These are phyloP conservation scores for Mortierella sp. DNA, from an alignment of 371 early-diverging fungal genomes.

Conservation along the genomic window DNA sequence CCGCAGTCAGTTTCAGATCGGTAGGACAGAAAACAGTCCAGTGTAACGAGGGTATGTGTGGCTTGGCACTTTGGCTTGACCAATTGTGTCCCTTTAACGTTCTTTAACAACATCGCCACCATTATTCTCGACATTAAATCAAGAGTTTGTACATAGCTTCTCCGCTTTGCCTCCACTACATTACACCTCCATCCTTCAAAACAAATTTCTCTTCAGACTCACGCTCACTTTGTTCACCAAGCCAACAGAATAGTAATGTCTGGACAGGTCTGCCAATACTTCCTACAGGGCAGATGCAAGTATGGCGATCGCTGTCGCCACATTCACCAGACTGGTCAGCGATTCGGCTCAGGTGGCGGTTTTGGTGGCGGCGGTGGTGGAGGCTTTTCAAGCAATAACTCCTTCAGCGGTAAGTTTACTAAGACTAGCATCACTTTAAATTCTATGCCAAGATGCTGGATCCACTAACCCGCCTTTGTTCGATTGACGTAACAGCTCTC, in stretches of 20 bases:
- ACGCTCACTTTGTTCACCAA: not conserved
- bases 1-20: too few relatives aligned
- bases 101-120: not conserved
- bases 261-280: conserved; percentile 60
- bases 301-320: conserved; percentile 63
- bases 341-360: conserved; percentile 26
- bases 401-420: conserved; percentile 36
- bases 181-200: not conserved
- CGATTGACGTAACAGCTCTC: conserved; percentile 10
- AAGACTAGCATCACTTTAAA: not conserved
- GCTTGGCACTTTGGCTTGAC: not conserved
- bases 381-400: conserved; percentile 33
- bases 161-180: not conserved
- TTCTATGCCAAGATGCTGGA: not conserved
- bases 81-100: not conserved
- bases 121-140: not conserved
- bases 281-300: conserved; percentile 60
- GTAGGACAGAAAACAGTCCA: not conserved
- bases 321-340: conserved; percentile 52
- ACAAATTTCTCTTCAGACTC: not conserved
- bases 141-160: too few relatives aligned
- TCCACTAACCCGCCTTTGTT: not conserved
- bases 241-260: conserved; percentile 19
- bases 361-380: conserved; percentile 38
- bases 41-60: not conserved